Evolutionary conservation across 78 protist genomes (phyloP), one percentile per base, ranked within the genome.

Genomic region (Paratrimastix pyriformis): DNA sequence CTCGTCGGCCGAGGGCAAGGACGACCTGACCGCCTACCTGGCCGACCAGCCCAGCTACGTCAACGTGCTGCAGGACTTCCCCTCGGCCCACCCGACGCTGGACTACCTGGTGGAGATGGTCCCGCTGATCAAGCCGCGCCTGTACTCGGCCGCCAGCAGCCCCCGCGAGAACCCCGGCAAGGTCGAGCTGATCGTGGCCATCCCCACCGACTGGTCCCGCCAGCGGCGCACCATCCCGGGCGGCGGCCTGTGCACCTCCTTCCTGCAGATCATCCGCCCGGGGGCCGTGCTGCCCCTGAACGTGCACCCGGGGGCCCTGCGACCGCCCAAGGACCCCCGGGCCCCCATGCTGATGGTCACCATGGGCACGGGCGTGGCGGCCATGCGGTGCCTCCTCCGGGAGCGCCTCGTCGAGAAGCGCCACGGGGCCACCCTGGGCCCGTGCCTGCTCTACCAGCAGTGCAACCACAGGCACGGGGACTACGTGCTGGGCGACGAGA

Each of bases 1-100:
- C 5, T 24, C 38, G 26, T 44, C 77, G 8, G 48, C 43, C 64
- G 77, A 43, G 42, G 77, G 77, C 39, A 9, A 62, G 39, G 77
- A 73, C 50, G 21, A 73, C 18, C 18, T 73, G 3, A 5, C 77
- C 42, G 40, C 18, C 24, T 39, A 30, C 2, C 32, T 29, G 35
- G 42, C 18, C 15, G 38, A 43, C 29, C 52, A 33, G 24, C 18
- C 7, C 30, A 44, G 45, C 30, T 73, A 50, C 60, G 4, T 4
- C 39, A 59, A 73, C 29, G 77, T 29, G n/a, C n/a, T n/a, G n/a
- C n/a, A n/a, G n/a, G n/a, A n/a, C n/a, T n/a, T n/a, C n/a, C n/a
- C n/a, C n/a, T n/a, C n/a, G n/a, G n/a, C n/a, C n/a, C n/a, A n/a
- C n/a, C n/a, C n/a, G n/a, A n/a, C 77, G 11, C 65, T 73, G 39